Evolutionary conservation across 306 rosid species (phyloP), one percentile per base, ranked within the genome.

Genomic region (Glycine tomentella): DNA sequence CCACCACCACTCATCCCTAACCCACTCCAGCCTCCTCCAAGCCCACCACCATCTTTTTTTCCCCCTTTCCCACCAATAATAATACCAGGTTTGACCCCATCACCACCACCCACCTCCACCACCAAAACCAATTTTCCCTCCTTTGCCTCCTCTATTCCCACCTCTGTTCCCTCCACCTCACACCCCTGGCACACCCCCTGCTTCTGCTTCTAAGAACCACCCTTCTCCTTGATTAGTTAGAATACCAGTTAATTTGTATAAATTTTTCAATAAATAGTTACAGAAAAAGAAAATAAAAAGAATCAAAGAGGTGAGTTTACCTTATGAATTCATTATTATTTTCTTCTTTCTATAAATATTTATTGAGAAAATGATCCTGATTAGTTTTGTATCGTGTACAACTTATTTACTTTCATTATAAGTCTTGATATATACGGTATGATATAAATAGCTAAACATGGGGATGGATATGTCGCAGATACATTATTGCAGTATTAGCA

Each of bases 121-220:
- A 25, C 82, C 87, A 11, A 74, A 86, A 53, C 69, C 81, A 3
- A 40, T 10, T 44, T 87, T 51, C 74, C 90, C 72, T 31, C 87
- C 87, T 61, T 81, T 79, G 53, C 92, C 90, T 38, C 78, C 90
- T 17, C 81, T 87, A 7, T 46, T 86, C 25, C 95, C 97, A 45
- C 83, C 83, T 70, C n/a, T 86, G 0, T 46, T 81, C 12, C 89
- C 93, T 40, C 86, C 91, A 36, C 94, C 96, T 61, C 86, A 14
- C 48, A 74, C 74, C 36, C 97, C 95, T 46, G 92, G 90, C 80
- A n/a, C 80, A 9, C 94, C 97, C 52, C 90, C 96, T 63, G 77
- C 85, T 55, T 72, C 0, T 0, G 6, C 90, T 62, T 57, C 85
- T n/a, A 57, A 68, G 67, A 59, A 82, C 31, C 31, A 25, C 20